phyloP scores from a whole-genome alignment of 805 yeast species.

The Diddensiella santjacobensis region DNA sequence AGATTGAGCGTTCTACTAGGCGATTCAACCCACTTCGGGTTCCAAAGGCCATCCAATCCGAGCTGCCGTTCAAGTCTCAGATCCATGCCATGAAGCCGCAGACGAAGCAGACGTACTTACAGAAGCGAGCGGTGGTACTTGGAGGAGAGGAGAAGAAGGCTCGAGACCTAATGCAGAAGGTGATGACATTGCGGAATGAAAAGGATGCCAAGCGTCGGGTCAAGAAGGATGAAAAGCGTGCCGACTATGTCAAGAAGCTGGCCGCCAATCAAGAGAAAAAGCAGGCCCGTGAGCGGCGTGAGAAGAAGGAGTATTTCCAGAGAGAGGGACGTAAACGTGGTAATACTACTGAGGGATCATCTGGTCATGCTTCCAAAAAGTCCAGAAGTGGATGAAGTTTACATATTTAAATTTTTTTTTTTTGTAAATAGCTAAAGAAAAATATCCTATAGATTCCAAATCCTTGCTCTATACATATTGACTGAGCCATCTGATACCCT shows the following conservation, averaged over 20 bases:
- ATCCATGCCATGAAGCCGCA: slow-evolving; percentile 85
- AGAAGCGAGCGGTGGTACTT: slow-evolving; percentile 89
- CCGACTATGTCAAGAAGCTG: slow-evolving; percentile 66
- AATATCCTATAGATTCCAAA: neutral
- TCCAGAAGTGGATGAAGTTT: slow-evolving; percentile 3
- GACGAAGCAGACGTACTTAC: slow-evolving; percentile 67
- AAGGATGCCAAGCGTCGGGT: slow-evolving; percentile 73
- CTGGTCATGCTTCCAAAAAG: slow-evolving; percentile 11
- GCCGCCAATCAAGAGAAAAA: slow-evolving; percentile 71
- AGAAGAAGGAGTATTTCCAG: slow-evolving; percentile 82
- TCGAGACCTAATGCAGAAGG: slow-evolving; percentile 80
- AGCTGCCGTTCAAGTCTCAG: slow-evolving; percentile 90
- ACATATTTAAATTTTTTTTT: neutral
- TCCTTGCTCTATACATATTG: slow-evolving; percentile 65
- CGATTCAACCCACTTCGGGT: slow-evolving; percentile 84
- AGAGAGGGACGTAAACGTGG: slow-evolving; percentile 35
- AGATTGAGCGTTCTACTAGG: slow-evolving; percentile 80
- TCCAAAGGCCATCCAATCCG: slow-evolving; percentile 71
- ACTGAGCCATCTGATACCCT: slow-evolving; percentile 97
- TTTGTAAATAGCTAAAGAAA: slow-evolving; percentile 5
- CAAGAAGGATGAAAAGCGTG: slow-evolving; percentile 72
- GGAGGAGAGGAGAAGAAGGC: slow-evolving; percentile 94
- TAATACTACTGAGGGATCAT: slow-evolving; percentile 5
- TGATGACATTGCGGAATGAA: slow-evolving; percentile 77
- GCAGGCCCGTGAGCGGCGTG: slow-evolving; percentile 71